Evolutionary conservation across 73 alveolate species (phyloP).

Genomic region (Tetrahymena malaccensis): DNA sequence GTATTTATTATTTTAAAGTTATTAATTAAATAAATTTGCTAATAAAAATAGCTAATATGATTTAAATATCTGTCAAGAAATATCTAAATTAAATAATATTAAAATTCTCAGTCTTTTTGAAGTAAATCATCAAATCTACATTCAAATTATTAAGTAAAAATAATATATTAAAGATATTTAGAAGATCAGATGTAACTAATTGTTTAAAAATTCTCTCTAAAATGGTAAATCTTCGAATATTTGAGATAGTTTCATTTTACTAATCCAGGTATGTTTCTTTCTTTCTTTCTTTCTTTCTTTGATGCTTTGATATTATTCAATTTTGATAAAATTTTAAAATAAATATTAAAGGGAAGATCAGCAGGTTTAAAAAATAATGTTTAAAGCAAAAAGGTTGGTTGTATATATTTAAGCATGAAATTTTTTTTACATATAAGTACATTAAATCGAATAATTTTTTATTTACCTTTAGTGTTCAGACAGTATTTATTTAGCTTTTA

Average conservation of each 20-base stretch:
- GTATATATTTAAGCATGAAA: not conserved
- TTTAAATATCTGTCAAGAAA: not conserved
- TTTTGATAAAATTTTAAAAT: too few species aligned
- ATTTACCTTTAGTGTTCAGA: too few species aligned
- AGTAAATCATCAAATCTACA: not conserved
- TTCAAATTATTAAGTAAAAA: too few species aligned
- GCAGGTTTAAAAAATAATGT: too few species aligned
- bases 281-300: too few species aligned
- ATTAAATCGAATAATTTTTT: too few species aligned
- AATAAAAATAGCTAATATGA: not conserved
- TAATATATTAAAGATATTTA: not conserved
- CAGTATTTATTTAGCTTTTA: too few species aligned
- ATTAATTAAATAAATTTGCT: not conserved
- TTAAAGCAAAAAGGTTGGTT: not conserved
- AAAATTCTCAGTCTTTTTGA: not conserved
- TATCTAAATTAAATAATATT: not conserved
- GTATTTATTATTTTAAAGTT: not conserved
- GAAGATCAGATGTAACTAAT: not conserved
- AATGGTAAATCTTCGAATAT: not conserved
- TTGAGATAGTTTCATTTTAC: not conserved
- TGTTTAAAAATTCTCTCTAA: not conserved
- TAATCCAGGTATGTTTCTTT: not conserved
- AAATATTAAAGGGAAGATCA: too few species aligned
- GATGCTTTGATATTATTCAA: too few species aligned
- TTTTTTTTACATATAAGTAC: too few species aligned